Conservation (phyloP, 2,329 filamentous ascomycete genomes). For the Colletotrichum sp. region DNA sequence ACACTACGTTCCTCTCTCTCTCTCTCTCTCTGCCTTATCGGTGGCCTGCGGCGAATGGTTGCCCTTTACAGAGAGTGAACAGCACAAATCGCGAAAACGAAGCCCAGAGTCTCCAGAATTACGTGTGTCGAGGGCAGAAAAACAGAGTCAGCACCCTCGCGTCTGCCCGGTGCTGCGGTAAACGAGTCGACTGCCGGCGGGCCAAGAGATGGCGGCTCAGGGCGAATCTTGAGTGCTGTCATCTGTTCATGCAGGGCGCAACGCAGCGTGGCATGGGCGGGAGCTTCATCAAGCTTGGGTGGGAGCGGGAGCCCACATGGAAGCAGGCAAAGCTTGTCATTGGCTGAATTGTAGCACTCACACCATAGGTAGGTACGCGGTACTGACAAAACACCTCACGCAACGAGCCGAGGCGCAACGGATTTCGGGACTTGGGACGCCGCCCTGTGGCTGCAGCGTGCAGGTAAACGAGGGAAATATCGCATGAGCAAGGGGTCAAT, state of each 20-base stretch:
- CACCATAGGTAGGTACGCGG: no score
- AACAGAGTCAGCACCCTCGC: neutral
- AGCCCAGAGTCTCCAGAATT: neutral
- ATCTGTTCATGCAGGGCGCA: neutral
- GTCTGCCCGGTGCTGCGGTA: neutral
- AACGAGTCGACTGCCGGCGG: neutral
- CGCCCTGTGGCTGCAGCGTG: neutral
- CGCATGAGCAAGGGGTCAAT: neutral
- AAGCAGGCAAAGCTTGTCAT: neutral
- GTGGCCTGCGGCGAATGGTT: neutral
- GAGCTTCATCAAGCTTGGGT: neutral
- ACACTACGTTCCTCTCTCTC: no score
- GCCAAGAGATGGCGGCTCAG: constrained; percentile 7
- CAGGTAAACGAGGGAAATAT: neutral
- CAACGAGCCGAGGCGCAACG: constrained; percentile 14
- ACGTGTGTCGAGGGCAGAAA: neutral
- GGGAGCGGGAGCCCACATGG: neutral
- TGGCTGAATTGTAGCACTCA: no score
- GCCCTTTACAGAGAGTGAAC: neutral
- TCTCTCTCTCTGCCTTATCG: neutral
- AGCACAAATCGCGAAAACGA: neutral
- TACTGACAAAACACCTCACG: neutral
- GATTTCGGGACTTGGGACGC: constrained; percentile 5
- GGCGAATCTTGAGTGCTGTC: neutral
- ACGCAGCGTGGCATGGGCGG: neutral